Percentiles rank a stretch among this genome's conserved stretches.
Conservation (phyloP, 2,329 filamentous ascomycete genomes). For the Diplodia scrobiculata region DNA sequence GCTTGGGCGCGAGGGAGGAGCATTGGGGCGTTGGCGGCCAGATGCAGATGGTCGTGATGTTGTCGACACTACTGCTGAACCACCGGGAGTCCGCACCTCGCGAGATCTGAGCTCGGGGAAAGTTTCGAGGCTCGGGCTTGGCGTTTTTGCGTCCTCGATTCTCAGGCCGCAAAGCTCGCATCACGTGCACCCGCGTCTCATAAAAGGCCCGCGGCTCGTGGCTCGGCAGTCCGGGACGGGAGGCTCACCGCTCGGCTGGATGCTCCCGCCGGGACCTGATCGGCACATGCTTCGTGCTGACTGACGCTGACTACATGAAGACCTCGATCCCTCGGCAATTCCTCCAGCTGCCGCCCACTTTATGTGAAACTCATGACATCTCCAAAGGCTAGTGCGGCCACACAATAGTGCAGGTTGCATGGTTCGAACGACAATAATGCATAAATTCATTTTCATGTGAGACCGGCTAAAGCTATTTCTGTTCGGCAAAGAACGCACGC, state of each 20-base stretch:
- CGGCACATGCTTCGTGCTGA: background rate
- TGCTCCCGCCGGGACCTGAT: constrained; percentile 8
- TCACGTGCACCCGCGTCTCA: constrained; percentile 6
- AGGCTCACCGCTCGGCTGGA: background rate
- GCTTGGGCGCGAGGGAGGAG: constrained; percentile 46
- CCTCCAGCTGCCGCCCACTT: background rate
- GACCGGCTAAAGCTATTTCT: background rate
- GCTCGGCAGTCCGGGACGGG: background rate
- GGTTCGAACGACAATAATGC: background rate
- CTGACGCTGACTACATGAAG: constrained; percentile 9
- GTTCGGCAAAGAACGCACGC: background rate
- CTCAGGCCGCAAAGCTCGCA: background rate
- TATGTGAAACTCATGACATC: too few species aligned
- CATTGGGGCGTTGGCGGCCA: constrained; percentile 34
- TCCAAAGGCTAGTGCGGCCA: too few species aligned
- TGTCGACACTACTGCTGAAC: background rate
- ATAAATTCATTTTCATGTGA: background rate
- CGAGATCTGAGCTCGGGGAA: constrained; percentile 19
- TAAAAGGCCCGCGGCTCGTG: background rate
- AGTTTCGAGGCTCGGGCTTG: constrained; percentile 21
- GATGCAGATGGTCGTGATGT: background rate
- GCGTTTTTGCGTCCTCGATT: background rate
- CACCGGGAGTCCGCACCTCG: constrained; percentile 6
- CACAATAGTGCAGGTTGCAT: background rate
- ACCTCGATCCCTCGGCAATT: background rate